These are phyloP conservation scores for Daldinia caldariorum DNA, from an alignment of 495 filamentous ascomycete species.

Conservation along the genomic window DNA sequence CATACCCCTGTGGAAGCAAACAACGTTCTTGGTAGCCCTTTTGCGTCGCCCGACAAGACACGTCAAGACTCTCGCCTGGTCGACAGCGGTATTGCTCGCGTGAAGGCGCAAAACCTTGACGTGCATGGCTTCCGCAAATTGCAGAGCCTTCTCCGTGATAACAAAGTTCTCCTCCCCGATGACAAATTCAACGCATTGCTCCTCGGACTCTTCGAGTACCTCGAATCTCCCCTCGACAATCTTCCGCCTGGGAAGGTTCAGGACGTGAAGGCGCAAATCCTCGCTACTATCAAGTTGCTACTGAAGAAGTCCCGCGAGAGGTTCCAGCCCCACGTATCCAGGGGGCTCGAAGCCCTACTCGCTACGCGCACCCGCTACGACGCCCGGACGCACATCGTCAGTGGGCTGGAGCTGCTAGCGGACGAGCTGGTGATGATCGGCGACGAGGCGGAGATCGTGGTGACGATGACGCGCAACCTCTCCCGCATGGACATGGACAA, in stretches of 20 bases:
- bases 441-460: conserved; percentile 59
- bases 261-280: conserved; percentile 84
- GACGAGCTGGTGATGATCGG: conserved; percentile 62
- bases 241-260: conserved; percentile 64
- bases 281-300: conserved; percentile 82
- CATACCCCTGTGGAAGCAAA: conserved; percentile 34
- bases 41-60: conserved; percentile 59
- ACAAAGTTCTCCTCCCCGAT: conserved; percentile 64
- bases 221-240: conserved; percentile 65
- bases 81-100: conserved; percentile 77
- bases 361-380: conserved; percentile 70
- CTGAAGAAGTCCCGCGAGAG: conserved; percentile 71
- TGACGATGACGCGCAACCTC: conserved; percentile 58
- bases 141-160: conserved; percentile 79
- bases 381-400: conserved; percentile 62
- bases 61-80: conserved; percentile 67
- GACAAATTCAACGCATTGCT: conserved; percentile 79
- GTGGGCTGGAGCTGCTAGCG: conserved; percentile 63
- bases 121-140: conserved; percentile 89
- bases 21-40: conserved; percentile 31
- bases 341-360: conserved; percentile 73
- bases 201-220: conserved; percentile 75
- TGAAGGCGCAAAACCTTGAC: conserved; percentile 76
- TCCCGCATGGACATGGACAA: conserved; percentile 51
- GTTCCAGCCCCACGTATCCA: conserved; percentile 71